A percentile compares a stretch with the other conserved stretches of the same genome.
phyloP scores from a whole-genome alignment of 148 eudicot species.

The Vaccinium myrtillus region DNA sequence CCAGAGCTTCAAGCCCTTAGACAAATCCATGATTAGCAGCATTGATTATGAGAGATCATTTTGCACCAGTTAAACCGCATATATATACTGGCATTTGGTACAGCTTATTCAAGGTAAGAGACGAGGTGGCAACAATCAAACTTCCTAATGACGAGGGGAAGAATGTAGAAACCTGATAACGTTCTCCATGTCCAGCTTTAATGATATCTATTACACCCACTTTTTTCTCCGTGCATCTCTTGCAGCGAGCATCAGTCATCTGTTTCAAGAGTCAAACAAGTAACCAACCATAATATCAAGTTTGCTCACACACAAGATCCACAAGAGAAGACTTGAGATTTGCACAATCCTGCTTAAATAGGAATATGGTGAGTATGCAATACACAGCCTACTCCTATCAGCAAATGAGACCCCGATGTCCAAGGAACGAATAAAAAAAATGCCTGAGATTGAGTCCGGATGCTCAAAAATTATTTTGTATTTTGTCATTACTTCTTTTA shows the following conservation, averaged over 20 bases:
- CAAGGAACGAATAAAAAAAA: not conserved
- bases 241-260: constrained; percentile 99
- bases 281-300: not conserved
- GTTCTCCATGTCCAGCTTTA: constrained; percentile 77
- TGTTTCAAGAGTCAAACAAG: constrained; percentile 32
- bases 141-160: constrained; percentile 2
- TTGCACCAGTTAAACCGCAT: not conserved
- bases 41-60: not conserved
- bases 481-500: not conserved
- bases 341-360: not conserved
- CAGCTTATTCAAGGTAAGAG: not conserved
- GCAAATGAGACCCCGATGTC: not conserved
- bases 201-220: constrained; percentile 73
- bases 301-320: not conserved
- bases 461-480: not conserved
- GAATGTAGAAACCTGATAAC: constrained; percentile 66
- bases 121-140: not conserved
- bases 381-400: not conserved
- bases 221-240: constrained; percentile 76
- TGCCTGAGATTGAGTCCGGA: not conserved
- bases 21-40: not conserved
- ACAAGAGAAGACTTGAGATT: constrained; percentile 3
- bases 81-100: not conserved
- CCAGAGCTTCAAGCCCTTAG: not conserved
- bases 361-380: not conserved